Percentiles rank a stretch among this genome's conserved stretches.
phyloP scores from a whole-genome alignment of 441 rosid species.

The Sinapis alba region DNA sequence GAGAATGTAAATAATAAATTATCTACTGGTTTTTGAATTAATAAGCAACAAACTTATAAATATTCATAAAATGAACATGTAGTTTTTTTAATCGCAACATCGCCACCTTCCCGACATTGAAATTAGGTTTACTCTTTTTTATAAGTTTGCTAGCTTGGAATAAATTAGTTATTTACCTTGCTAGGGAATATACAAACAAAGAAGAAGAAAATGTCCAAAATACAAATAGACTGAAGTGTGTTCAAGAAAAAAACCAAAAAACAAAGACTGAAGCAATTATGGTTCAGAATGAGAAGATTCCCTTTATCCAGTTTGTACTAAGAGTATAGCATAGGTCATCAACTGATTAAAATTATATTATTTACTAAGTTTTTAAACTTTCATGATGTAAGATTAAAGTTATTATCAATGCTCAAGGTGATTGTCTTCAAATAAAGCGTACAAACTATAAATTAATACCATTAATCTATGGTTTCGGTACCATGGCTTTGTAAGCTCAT shows the following conservation, averaged over 20 bases:
- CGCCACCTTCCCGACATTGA: no score
- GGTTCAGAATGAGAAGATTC: not conserved
- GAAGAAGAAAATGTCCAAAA: not conserved
- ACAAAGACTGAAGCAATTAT: no score
- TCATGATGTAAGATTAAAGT: not conserved
- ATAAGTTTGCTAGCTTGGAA: no score
- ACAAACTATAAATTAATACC: not conserved
- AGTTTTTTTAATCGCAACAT: no score
- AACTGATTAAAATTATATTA: not conserved
- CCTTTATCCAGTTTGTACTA: not conserved
- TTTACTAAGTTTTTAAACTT: not conserved
- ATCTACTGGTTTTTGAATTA: no score
- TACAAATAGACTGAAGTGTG: not conserved
- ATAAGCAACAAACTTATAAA: no score
- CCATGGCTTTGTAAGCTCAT: not conserved
- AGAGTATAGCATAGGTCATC: not conserved
- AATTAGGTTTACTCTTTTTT: no score
- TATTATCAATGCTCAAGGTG: not conserved
- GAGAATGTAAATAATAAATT: no score
- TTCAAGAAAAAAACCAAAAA: no score
- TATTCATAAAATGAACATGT: no score
- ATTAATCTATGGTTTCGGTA: not conserved
- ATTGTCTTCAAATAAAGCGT: not conserved
- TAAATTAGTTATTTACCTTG: no score
- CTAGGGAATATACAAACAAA: not conserved